A percentile compares a stretch with the other conserved stretches of the same genome.
Evolutionary conservation across 164 flowering plant genomes (phyloP).

Genomic region (Aristolochia californica): DNA sequence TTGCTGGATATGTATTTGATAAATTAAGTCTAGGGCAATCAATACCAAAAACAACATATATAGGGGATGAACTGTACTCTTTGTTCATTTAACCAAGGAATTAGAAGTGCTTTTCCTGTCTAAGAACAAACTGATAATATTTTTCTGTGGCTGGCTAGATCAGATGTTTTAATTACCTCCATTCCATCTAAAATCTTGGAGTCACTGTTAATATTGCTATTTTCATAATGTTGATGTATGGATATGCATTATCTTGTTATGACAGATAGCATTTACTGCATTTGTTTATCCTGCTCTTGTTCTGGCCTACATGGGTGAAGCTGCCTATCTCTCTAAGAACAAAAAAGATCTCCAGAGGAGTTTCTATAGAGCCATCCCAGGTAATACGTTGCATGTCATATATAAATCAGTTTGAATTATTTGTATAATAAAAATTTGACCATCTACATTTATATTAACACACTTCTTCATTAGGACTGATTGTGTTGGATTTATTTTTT

Average conservation of each 20-base stretch:
- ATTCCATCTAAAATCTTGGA: too few relatives aligned
- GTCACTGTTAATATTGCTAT: too few relatives aligned
- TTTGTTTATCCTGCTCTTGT: slow-evolving; percentile 56
- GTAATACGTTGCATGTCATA: slow-evolving; percentile 12
- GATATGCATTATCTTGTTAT: background rate
- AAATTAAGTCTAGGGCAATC: too few relatives aligned
- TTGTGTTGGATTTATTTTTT: slow-evolving; percentile 1
- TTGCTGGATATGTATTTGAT: too few relatives aligned
- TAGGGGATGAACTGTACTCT: too few relatives aligned
- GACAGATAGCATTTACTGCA: slow-evolving; percentile 48
- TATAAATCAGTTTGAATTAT: background rate
- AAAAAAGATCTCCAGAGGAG: slow-evolving; percentile 23
- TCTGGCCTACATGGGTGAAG: slow-evolving; percentile 65
- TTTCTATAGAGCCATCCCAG: slow-evolving; percentile 38
- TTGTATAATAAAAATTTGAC: too few relatives aligned
- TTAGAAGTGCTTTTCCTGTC: too few relatives aligned
- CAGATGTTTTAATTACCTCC: background rate
- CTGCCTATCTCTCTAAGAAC: slow-evolving; percentile 50
- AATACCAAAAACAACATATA: too few relatives aligned
- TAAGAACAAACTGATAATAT: too few relatives aligned
- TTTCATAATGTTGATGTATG: too few relatives aligned
- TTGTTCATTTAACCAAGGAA: too few relatives aligned
- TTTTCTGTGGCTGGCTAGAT: too few relatives aligned
- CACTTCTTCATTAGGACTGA: background rate
- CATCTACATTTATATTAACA: background rate